Conservation (phyloP, 768 basidiomycete species). For the Postia placenta region DNA sequence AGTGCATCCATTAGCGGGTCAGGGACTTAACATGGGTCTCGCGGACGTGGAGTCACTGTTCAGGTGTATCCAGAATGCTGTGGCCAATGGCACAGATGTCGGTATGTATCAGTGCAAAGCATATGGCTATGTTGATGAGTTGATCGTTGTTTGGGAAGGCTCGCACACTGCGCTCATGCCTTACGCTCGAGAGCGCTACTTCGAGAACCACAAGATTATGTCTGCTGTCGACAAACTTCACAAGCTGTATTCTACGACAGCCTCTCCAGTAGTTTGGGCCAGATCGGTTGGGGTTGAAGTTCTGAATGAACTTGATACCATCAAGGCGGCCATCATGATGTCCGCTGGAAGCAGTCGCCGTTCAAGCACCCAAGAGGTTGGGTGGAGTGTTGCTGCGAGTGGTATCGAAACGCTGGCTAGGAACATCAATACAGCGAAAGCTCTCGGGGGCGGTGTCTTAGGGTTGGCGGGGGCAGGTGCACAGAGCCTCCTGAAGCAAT, state of each 20-base stretch:
- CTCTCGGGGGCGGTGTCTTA: slow-evolving; percentile 14
- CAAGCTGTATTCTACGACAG: slow-evolving; percentile 71
- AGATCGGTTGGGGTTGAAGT: slow-evolving; percentile 86
- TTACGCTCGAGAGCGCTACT: slow-evolving; percentile 78
- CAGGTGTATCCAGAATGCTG: slow-evolving; percentile 51
- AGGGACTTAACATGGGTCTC: slow-evolving; percentile 93
- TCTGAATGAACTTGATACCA: slow-evolving; percentile 76
- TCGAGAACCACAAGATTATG: slow-evolving; percentile 82
- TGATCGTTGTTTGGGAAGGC: slow-evolving; percentile 39
- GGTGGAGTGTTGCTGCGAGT: slow-evolving; percentile 28
- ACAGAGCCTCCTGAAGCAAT: slow-evolving; percentile 11
- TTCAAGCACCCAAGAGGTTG: slow-evolving; percentile 7
- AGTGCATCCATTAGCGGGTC: slow-evolving; percentile 91
- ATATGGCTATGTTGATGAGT: neutral
- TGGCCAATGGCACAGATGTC: slow-evolving; percentile 71
- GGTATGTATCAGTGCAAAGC: slow-evolving; percentile 42
- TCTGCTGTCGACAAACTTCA: slow-evolving; percentile 85
- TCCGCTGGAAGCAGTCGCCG: slow-evolving; percentile 49
- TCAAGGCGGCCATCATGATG: slow-evolving; percentile 85
- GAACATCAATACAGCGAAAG: slow-evolving; percentile 32
- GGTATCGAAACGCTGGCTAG: slow-evolving; percentile 37
- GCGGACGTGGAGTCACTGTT: slow-evolving; percentile 75
- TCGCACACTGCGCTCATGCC: slow-evolving; percentile 68
- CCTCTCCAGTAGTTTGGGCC: slow-evolving; percentile 74
- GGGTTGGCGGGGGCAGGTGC: slow-evolving; percentile 12